Base-by-base conservation (phyloP, 2,329 filamentous ascomycete species). In the Cordyceps cateniannulata region DNA sequence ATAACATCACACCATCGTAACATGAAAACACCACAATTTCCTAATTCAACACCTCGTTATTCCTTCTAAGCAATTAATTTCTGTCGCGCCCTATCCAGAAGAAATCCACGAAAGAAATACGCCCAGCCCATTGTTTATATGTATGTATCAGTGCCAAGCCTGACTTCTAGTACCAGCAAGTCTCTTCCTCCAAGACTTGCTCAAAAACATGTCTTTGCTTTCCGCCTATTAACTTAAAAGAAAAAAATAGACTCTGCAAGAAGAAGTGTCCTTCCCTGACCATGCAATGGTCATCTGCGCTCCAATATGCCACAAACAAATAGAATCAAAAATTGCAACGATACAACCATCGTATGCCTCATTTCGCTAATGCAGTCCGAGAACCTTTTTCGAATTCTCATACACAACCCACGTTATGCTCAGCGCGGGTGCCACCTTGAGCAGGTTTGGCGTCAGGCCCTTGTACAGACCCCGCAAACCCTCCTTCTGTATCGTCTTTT, bases 401-500 rank as follows among this genome's bases (percentile, higher is more conserved):
- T 96, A 96, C 63, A 95, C 89, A 69, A 96, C 85, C 80, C 95
- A 96, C 59, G 91, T 93, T 72, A 99, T 98, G 68, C 92, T 96
- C 59, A 99, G 88, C 32, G 95, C 92, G 2, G 95, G 95, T 10
- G 95, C 92, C 40, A 99, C 95, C 79, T 99, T 99, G 67, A 99
- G 81, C 44, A 99, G 79, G 71, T 98, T 99, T 5, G 95, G 95
- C 47, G 93, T 96, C 65, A 98, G 79, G 1, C 95, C 95, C 75
- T 96, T 96, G 81, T 96, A 99, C 61, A 99, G 79, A 2, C 95
- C 95, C 62, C 90, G 83, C 42, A 90, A 72, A 1, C 95, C 95
- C 75, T 99, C 95, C 54, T 88, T 85, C 67, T 86, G 81, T 40
- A 96, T 77, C 9, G 95, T 99, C 75, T 89, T 91, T 59, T 82